Evolutionary conservation across 257 asterid species (phyloP).

Genomic region (Solanum ossicruentum): DNA sequence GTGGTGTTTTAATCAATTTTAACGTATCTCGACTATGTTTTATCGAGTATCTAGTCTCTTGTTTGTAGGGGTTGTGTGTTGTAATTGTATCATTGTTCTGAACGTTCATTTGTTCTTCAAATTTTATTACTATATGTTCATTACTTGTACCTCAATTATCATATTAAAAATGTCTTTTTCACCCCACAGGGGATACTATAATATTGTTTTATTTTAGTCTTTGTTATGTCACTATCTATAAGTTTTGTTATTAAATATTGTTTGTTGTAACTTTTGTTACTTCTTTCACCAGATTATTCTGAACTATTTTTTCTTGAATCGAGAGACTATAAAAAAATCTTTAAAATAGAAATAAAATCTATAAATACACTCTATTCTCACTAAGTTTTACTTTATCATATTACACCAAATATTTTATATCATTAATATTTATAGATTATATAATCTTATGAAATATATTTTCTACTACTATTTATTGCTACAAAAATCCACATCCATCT

Average conservation of each 20-base stretch:
- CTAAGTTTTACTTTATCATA: too few species aligned
- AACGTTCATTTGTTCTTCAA: neutral
- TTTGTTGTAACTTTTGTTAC: neutral
- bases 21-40: neutral
- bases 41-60: neutral
- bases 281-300: too few species aligned
- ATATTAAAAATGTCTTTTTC: too few species aligned
- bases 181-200: too few species aligned
- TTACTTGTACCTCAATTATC: neutral
- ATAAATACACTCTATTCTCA: fast-evolving
- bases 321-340: fast-evolving
- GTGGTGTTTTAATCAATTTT: fast-evolving
- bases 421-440: too few species aligned
- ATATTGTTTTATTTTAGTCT: neutral
- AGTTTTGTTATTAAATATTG: neutral
- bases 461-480: neutral
- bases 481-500: neutral
- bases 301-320: neutral
- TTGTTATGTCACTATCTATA: neutral
- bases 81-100: neutral
- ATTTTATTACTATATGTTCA: neutral
- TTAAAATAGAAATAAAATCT: neutral
- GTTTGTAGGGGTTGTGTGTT: too few species aligned
- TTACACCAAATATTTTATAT: fast-evolving
- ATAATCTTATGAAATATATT: neutral